Conservation (phyloP, 257 asterid genomes). For the Gardenia jasminoides region DNA sequence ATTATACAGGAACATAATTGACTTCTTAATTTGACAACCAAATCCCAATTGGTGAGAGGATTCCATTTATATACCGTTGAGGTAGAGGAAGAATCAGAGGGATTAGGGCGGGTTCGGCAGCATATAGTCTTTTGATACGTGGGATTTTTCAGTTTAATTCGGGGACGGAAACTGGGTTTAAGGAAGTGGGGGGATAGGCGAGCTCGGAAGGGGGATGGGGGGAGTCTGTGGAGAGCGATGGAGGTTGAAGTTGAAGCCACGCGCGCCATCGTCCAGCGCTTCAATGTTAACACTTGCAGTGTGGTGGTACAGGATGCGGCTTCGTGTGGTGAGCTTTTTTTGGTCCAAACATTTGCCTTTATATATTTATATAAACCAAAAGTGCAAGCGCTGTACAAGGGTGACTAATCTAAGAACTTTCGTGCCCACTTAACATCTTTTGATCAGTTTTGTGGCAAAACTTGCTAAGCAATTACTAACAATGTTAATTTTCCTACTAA, state of each 20-base stretch:
- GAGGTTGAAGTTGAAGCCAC: conserved; percentile 63
- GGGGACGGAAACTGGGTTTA: conserved; percentile 33
- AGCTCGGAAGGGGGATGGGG: conserved; percentile 25
- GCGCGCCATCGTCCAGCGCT: conserved; percentile 55
- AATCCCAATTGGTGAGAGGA: too few relatives aligned
- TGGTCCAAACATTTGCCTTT: too few relatives aligned
- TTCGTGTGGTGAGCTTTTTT: too few relatives aligned
- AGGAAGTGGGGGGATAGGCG: conserved; percentile 24
- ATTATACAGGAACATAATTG: not conserved
- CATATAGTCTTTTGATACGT: conserved; percentile 40
- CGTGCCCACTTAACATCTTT: too few relatives aligned
- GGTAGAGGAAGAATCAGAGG: conserved; percentile 25
- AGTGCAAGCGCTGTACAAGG: too few relatives aligned
- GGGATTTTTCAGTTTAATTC: conserved; percentile 15
- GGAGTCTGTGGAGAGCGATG: conserved; percentile 38
- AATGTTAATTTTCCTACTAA: too few relatives aligned
- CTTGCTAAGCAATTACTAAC: too few relatives aligned
- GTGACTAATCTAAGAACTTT: too few relatives aligned
- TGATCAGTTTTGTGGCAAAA: too few relatives aligned
- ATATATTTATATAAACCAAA: too few relatives aligned
- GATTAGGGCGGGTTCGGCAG: conserved; percentile 29
- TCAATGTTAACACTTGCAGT: not conserved
- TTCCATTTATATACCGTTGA: not conserved
- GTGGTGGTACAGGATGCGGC: too few relatives aligned
- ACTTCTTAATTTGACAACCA: conserved; percentile 4